Percentiles rank a stretch among this genome's conserved stretches.
Evolutionary conservation across 2,329 filamentous ascomycete species (phyloP).

Genomic region (Sarocladiaceae sp.): DNA sequence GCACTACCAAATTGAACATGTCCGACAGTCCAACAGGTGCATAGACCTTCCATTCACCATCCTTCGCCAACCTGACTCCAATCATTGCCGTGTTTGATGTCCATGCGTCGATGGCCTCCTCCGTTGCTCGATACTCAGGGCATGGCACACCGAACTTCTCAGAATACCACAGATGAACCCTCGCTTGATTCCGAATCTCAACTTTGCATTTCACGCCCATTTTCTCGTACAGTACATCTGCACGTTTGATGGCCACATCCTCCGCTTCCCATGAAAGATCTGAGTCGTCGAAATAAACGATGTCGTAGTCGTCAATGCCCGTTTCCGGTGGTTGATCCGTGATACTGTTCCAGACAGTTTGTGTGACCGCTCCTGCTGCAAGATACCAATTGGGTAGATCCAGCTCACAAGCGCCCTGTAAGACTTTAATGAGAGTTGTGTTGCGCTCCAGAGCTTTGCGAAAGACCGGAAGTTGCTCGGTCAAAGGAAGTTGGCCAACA

Average conservation of each 20-base stretch:
- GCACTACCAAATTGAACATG: conserved; percentile 27
- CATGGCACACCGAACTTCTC: conserved; percentile 26
- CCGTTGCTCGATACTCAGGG: conserved; percentile 23
- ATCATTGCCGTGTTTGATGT: conserved; percentile 30
- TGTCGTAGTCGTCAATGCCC: conserved; percentile 32
- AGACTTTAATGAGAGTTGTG: conserved; percentile 22
- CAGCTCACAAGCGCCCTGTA: conserved; percentile 21
- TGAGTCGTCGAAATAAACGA: conserved; percentile 28
- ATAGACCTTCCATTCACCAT: conserved; percentile 24
- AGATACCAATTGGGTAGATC: conserved; percentile 29
- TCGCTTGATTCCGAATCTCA: conserved; percentile 34
- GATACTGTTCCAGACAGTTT: conserved; percentile 33
- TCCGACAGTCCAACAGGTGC: conserved; percentile 31
- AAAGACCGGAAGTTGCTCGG: conserved; percentile 20
- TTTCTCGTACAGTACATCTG: conserved; percentile 24
- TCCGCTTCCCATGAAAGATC: conserved; percentile 33
- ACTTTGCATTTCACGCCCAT: conserved; percentile 22
- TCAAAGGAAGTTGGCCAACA: conserved; percentile 20
- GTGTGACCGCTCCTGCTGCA: conserved; percentile 26
- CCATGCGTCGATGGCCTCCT: conserved; percentile 29
- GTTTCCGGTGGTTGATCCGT: conserved; percentile 22
- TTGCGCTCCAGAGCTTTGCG: conserved; percentile 21
- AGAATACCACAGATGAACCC: conserved; percentile 33
- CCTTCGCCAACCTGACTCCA: conserved; percentile 20
- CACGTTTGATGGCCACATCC: conserved; percentile 26